phyloP scores from a whole-genome alignment of 2,329 filamentous ascomycete genomes.

The Blumeriella jaapii region DNA sequence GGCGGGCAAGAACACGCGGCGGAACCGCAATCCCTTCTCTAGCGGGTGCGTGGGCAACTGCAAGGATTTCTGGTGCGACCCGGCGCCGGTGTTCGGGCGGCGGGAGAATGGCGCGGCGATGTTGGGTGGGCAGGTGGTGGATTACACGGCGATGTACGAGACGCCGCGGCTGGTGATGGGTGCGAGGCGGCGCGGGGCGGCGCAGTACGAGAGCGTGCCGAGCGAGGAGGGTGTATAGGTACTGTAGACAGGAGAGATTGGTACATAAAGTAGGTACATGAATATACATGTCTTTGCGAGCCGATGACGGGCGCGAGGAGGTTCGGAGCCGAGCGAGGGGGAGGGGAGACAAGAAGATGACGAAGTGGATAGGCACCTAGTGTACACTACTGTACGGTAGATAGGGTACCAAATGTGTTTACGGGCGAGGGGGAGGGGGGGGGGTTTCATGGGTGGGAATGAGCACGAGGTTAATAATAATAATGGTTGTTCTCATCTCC shows the following conservation, averaged over 20 bases:
- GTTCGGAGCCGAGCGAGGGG: too few relatives aligned
- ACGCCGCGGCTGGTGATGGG: conserved; percentile 39
- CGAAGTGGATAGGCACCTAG: too few relatives aligned
- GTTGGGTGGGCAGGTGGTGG: conserved; percentile 66
- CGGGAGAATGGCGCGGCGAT: conserved; percentile 63
- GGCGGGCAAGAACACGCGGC: conserved; percentile 36
- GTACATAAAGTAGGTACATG: background rate
- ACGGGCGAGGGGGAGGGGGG: too few relatives aligned
- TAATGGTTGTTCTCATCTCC: too few relatives aligned
- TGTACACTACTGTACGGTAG: too few relatives aligned
- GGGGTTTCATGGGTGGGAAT: too few relatives aligned
- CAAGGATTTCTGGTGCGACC: conserved; percentile 92
- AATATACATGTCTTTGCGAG: background rate
- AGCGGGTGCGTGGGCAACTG: conserved; percentile 80
- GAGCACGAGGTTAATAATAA: too few relatives aligned
- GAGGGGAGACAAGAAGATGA: too few relatives aligned
- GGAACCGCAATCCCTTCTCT: conserved; percentile 67
- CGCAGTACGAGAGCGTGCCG: conserved; percentile 23
- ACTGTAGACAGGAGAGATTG: background rate
- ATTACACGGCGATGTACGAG: conserved; percentile 88
- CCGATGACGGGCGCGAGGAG: too few relatives aligned
- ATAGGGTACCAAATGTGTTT: too few relatives aligned
- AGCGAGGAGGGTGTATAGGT: conserved; percentile 23
- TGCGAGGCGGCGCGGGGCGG: conserved; percentile 13
- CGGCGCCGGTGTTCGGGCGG: conserved; percentile 66